A percentile compares a stretch with the other conserved stretches of the same genome.
Evolutionary conservation across 1,139 yeast species (phyloP).

Genomic region (Scheffersomyces stambukii): DNA sequence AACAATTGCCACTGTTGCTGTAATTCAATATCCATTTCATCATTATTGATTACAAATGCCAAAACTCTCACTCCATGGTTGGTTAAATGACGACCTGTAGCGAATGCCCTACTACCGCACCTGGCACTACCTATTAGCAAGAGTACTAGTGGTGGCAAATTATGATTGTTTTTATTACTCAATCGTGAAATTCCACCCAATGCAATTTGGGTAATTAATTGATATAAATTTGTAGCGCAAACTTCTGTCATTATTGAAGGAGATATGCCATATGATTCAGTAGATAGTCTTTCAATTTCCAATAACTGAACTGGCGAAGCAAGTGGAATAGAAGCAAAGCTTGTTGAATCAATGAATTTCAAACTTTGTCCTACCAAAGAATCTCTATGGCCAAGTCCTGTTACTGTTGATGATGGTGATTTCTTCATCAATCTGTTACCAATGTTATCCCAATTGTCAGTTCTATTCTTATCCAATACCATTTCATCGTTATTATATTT

Average conservation of each 20-base stretch:
- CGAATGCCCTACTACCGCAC: slow-evolving; percentile 72
- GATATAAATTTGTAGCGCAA: slow-evolving; percentile 65
- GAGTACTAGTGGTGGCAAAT: slow-evolving; percentile 74
- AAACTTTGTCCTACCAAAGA: slow-evolving; percentile 10
- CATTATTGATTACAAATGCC: slow-evolving; percentile 44
- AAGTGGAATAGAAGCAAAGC: slow-evolving; percentile 42
- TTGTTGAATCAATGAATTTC: slow-evolving; percentile 19
- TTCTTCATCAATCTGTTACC: slow-evolving; percentile 16
- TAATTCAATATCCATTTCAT: slow-evolving; percentile 25
- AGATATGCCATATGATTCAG: slow-evolving; percentile 50
- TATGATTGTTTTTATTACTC: slow-evolving; percentile 55
- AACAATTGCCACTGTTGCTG: slow-evolving; percentile 50
- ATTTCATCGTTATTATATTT: slow-evolving; percentile 70
- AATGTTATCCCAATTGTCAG: slow-evolving; percentile 56
- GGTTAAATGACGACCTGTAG: slow-evolving; percentile 74
- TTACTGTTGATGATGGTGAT: slow-evolving; percentile 5
- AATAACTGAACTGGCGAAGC: slow-evolving; percentile 79
- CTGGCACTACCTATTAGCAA: slow-evolving; percentile 69
- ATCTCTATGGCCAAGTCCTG: slow-evolving; percentile 3
- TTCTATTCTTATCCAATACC: slow-evolving; percentile 51
- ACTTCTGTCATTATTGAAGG: slow-evolving; percentile 57
- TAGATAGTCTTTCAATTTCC: slow-evolving; percentile 67
- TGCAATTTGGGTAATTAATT: slow-evolving; percentile 49
- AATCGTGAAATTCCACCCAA: slow-evolving; percentile 69
- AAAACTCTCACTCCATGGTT: slow-evolving; percentile 72